Base-by-base conservation (phyloP, 1,139 yeast genomes). In the Starmera stellimalicola region DNA sequence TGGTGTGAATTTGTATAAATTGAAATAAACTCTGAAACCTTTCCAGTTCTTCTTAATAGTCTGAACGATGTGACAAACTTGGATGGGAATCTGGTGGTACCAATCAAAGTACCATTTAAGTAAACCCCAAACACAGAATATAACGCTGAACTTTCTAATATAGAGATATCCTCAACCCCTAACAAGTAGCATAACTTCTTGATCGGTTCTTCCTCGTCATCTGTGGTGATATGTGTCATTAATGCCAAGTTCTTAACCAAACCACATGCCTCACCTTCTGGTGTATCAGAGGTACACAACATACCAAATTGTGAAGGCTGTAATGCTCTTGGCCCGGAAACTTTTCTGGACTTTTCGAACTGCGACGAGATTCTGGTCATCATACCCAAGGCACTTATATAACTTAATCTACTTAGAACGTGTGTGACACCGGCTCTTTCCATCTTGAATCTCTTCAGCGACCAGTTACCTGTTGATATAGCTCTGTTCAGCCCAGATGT, bases 181-280 rank as follows among this genome's bases (percentile, higher is more conserved):
- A 93, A 68, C 17, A 81, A 65, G 48, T 66, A 80, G 54, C 96
- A 85, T 30, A 88, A 65, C 39, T 72, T 73, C 44, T 70, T 73
- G 30, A 91, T 75, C 11, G 98, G 97, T 14, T 69, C 82, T 54
- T 91, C 97, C 57, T 91, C 99, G 49, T 85, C 97, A 58, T 91
- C 99, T 3, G 98, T 88, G 8, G 99, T 91, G 51, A 91, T 93
- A 60, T 91, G 99, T 12, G 99, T 91, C 99, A 91, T 91, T 36
- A 91, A 69, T 2, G 98, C 98, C 57, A 91, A 67, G 54, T 91
- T 91, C 59, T 91, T 91, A 24, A 91, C 98, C 57, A 91, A 71
- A 51, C 99, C 99, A 75, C 99, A 91, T 1, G 99, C 98, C 58
- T 93, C 99, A 68, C 99, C 99, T 71, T 91, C 99, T 3, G 99